Evolutionary conservation across 2,329 filamentous ascomycete genomes (phyloP), one percentile per base, ranked within the genome.

Genomic region (Penicillium freii): DNA sequence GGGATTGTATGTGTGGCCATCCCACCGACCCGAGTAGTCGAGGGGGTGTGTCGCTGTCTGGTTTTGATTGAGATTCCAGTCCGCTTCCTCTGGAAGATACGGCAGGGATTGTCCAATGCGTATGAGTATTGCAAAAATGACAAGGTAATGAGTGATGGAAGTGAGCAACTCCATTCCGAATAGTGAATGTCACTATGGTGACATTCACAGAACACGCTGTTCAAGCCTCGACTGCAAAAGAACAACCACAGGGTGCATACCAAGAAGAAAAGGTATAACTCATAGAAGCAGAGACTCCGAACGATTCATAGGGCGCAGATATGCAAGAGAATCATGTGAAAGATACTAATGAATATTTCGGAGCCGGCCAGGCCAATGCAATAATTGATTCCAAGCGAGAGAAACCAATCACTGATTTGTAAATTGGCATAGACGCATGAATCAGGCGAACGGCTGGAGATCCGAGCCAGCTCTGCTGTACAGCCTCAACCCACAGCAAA

Each of bases 21-120:
- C 73, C 81, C 83, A 81, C 73, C 78, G 71, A 61, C 84, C 81
- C 65, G 72, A 81, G 68, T 87, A 88, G 43, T 87, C 77, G 29
- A 82, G 72, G 1, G 84, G 83, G 53, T 80, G 69, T 27, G 71
- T 78, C 11, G 85, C 84, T 43, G 77, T 74, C 64, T 80, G 68
- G 68, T 87, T 87, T 62, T 77, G 74, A 69, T 88, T 88, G 56
- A 87, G 75, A 65, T 87, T 88, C 51, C 51, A 54, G n/a, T 54
- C 7, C 40, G 15, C 43, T 54, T 54, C 43, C 27, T 48, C 51
- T 34, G 51, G 51, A 19, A 54, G 51, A 40, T 57, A 57, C 45
- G 55, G 55, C 25, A 57, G 19, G 44, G 51, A 50, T 40, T 57
- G 44, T 34, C 17, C 51, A 45, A 44, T 38, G 31, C 38, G 44